Base-by-base conservation (phyloP, 371 early-diverging fungal species). In the Apophysomyces elegans region DNA sequence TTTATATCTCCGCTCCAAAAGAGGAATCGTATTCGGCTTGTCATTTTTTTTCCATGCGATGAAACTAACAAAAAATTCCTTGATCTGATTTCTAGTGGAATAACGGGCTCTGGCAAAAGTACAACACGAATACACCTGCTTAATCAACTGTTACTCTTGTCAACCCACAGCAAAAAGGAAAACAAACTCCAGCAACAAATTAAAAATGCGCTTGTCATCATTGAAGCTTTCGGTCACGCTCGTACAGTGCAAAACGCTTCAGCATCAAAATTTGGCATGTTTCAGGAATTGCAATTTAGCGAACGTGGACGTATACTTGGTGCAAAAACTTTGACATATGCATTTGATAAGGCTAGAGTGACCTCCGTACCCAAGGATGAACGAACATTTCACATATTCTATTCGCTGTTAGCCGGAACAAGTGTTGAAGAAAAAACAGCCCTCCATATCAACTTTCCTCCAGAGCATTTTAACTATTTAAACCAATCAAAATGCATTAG, bases 271-370 rank as follows among this genome's bases (percentile, higher is more conserved):
- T 92, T 83, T 81, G 95, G 89, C 45, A 79, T 90, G 63, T 95
- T 93, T 78, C 84, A 90, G 47, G 95, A 95, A 75, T 71, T 92
- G 38, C 95, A 95, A 81, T 97, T 96, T 72, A 88, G 90, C 73
- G 89, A 85, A 45, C 81, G 89, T 36, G 95, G 97, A 18, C 87
- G 89, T n/a, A 87, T 99, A 67, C 71, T 90, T 21, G 96, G 98
- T 61, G 84, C 90, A 50, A 95, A 94, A 77, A 76, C 90, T 3
- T 81, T 97, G 43, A 89, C 93, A 12, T 98, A 91, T 75, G 84
- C 93, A 21, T 87, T 99, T 47, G 98, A 99, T 73, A 86, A 90
- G 47, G 76, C 86, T 60, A 81, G 96, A 56, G 87, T 95, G 3
- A 87, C 89, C 12, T 70, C 81, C 12, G 75, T 81, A 13, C 77